Percentiles rank a stretch among this genome's conserved stretches.
phyloP scores from a whole-genome alignment of 768 basidiomycete genomes.

The Tylopilus sp. region DNA sequence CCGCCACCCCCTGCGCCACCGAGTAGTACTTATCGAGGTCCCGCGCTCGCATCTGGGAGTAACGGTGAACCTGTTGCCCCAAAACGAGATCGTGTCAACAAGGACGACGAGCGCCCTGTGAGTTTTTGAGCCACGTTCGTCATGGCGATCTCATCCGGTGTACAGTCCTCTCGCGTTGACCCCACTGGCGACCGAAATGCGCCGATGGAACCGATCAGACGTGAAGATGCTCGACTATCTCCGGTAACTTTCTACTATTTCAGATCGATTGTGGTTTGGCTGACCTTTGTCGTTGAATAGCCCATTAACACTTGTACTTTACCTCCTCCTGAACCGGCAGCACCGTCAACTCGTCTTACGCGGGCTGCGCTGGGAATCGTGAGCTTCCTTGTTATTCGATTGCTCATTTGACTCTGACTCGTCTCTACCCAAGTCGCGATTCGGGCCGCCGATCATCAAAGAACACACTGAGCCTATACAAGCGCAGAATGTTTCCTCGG shows the following conservation, averaged over 20 bases:
- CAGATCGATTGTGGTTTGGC: background rate
- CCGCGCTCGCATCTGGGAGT: constrained; percentile 7
- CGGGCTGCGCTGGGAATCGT: constrained; percentile 18
- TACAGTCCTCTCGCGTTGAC: constrained; percentile 18
- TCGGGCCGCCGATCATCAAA: constrained; percentile 29
- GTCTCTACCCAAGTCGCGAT: constrained; percentile 24
- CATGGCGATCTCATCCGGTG: constrained; percentile 6
- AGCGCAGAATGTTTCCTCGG: constrained; percentile 12
- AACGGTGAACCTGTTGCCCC: constrained; percentile 20
- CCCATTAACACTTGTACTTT: background rate
- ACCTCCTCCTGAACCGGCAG: constrained; percentile 11
- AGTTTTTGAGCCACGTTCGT: background rate
- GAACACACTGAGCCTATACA: constrained; percentile 11
- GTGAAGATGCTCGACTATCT: constrained; percentile 12
- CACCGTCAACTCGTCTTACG: constrained; percentile 7
- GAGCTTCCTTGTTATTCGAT: background rate
- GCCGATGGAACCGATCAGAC: constrained; percentile 4
- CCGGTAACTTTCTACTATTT: constrained; percentile 15
- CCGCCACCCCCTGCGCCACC: background rate
- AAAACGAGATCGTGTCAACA: constrained; percentile 14
- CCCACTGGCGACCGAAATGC: background rate
- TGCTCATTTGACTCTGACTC: background rate
- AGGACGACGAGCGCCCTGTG: constrained; percentile 26
- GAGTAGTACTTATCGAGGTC: background rate
- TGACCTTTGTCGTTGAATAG: constrained; percentile 13